A percentile compares a stretch with the other conserved stretches of the same genome.
Evolutionary conservation across 2,329 filamentous ascomycete species (phyloP).

Genomic region (Fusarium tuaranense): DNA sequence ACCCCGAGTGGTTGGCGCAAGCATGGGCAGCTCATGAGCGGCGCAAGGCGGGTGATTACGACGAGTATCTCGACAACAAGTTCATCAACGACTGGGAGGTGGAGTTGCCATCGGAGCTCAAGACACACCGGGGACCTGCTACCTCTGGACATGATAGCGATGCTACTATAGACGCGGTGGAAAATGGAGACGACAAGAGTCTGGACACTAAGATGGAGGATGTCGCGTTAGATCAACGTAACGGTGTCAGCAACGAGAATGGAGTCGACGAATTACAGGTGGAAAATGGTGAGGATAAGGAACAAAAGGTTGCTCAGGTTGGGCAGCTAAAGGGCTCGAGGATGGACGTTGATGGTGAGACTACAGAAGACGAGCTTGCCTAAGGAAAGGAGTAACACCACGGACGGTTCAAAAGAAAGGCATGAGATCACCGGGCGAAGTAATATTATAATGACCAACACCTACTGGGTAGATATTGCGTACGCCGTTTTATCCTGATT

Average conservation of each 20-base stretch:
- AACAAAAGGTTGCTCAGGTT: neutral
- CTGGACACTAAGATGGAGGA: conserved; percentile 9
- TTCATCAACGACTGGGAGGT: conserved; percentile 63
- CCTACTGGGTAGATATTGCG: neutral
- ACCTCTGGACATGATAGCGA: conserved; percentile 11
- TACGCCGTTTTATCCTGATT: neutral
- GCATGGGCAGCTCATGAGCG: conserved; percentile 64
- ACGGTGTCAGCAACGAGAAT: neutral
- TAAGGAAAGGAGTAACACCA: neutral
- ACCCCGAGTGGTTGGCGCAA: conserved; percentile 63
- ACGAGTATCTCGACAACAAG: conserved; percentile 57
- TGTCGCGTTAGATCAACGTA: neutral
- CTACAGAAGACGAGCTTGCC: conserved; percentile 14
- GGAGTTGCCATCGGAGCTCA: conserved; percentile 52
- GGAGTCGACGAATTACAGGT: conserved; percentile 5
- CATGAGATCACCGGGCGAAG: neutral
- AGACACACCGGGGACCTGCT: conserved; percentile 22
- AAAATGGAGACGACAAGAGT: neutral
- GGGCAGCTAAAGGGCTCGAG: conserved; percentile 2
- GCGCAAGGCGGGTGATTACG: conserved; percentile 62
- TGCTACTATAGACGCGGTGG: conserved; percentile 23
- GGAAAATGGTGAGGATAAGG: neutral
- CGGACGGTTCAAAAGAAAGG: neutral
- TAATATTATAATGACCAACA: neutral
- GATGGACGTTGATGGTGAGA: conserved; percentile 29